phyloP scores from a whole-genome alignment of 306 rosid species.

The Quercus rubra region DNA sequence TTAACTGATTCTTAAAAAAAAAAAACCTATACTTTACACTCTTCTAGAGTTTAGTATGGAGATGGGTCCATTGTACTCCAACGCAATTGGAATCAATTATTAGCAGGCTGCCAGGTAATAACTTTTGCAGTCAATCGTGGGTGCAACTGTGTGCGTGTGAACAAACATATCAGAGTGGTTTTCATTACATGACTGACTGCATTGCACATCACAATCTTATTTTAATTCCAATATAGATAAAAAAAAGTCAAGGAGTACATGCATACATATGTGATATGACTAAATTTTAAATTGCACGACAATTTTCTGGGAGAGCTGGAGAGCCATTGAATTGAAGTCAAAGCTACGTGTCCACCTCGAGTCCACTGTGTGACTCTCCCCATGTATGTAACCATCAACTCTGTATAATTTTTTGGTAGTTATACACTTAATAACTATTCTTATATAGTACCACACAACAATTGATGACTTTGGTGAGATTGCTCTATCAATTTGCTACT shows the following conservation, averaged over 20 bases:
- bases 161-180: neutral
- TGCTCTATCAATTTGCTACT: too few relatives aligned
- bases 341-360: neutral
- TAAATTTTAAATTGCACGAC: too few relatives aligned
- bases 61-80: neutral
- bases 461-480: too few relatives aligned
- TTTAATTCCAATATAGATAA: too few relatives aligned
- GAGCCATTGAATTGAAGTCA: constrained; percentile 4
- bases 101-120: constrained; percentile 4
- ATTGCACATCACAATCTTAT: constrained; percentile 5
- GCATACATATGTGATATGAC: too few relatives aligned
- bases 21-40: too few relatives aligned
- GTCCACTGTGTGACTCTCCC: neutral
- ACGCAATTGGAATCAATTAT: neutral
- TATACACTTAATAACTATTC: too few relatives aligned
- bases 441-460: too few relatives aligned
- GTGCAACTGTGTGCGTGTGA: neutral
- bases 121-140: constrained; percentile 15
- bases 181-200: constrained; percentile 1
- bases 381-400: neutral
- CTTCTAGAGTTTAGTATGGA: too few relatives aligned
- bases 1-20: too few relatives aligned
- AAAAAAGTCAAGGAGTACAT: too few relatives aligned
- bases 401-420: too few relatives aligned
- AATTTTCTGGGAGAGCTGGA: neutral